Evolutionary conservation across 83 land plant genomes (phyloP).

Genomic region (Larix sibirica): DNA sequence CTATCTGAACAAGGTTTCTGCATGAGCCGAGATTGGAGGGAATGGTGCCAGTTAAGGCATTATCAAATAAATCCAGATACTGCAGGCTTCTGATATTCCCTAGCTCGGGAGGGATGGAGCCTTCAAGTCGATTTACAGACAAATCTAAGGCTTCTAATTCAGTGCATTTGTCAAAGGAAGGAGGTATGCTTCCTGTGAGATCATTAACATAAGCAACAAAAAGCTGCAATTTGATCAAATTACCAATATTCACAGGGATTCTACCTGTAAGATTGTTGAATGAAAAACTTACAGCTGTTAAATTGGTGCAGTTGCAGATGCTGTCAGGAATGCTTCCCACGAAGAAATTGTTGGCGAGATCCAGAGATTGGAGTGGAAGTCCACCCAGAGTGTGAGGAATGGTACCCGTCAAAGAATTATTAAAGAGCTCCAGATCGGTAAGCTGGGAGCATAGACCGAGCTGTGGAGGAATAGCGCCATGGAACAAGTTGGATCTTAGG

Average conservation of each 20-base stretch:
- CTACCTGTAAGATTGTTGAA: conserved; percentile 60
- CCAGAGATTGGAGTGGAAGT: no score
- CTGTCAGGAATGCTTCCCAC: conserved; percentile 48
- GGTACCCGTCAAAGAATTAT: conserved; percentile 42
- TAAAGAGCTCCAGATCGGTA: conserved; percentile 22
- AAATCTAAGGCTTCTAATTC: conserved; percentile 43
- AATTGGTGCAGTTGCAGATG: conserved; percentile 20
- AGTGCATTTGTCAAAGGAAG: conserved; percentile 38
- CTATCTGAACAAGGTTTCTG: conserved; percentile 5
- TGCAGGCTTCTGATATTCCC: conserved; percentile 44
- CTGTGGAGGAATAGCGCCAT: conserved; percentile 40
- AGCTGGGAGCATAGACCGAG: conserved; percentile 32
- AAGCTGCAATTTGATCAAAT: conserved; percentile 38
- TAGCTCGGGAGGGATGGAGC: conserved; percentile 48
- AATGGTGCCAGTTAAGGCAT: no score
- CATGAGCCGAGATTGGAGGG: conserved; percentile 9
- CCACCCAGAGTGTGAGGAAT: conserved; percentile 26
- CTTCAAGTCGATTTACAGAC: conserved; percentile 47
- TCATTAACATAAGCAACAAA: conserved; percentile 35
- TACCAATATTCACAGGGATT: conserved; percentile 48
- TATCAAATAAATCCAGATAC: conserved; percentile 33
- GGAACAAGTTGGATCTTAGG: conserved; percentile 29
- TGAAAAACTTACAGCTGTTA: conserved; percentile 23
- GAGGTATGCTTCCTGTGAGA: conserved; percentile 56
- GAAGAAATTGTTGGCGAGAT: no score